Percentiles rank a stretch among this genome's conserved stretches.
These are phyloP conservation scores for Nectriaceae sp. DNA, from an alignment of 2,329 filamentous ascomycete genomes.

Conservation along the genomic window DNA sequence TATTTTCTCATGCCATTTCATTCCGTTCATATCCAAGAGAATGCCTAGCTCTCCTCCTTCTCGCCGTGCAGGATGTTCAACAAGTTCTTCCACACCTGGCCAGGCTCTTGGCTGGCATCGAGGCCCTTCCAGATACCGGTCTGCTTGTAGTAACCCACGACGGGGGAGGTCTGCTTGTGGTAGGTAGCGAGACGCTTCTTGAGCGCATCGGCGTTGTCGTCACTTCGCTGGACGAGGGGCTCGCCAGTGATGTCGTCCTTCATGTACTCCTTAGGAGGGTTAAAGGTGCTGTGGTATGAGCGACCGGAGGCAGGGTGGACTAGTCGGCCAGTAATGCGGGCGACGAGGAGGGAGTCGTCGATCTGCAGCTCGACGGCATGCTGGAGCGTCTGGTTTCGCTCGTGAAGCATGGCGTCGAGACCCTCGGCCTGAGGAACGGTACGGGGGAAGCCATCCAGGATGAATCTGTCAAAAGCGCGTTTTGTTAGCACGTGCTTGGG, in stretches of 20 bases:
- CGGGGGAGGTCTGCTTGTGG: constrained; percentile 89
- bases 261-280: constrained; percentile 92
- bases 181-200: constrained; percentile 95
- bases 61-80: constrained; percentile 76
- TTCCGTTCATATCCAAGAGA: constrained; percentile 29
- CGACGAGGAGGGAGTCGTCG: constrained; percentile 89
- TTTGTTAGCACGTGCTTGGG: constrained; percentile 22
- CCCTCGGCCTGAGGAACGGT: constrained; percentile 94
- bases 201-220: constrained; percentile 94
- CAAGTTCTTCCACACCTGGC: constrained; percentile 92
- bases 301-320: constrained; percentile 95
- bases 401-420: constrained; percentile 86
- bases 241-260: constrained; percentile 96
- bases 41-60: constrained; percentile 38
- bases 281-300: constrained; percentile 98
- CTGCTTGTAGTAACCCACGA: constrained; percentile 95
- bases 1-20: constrained; percentile 18
- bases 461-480: constrained; percentile 67
- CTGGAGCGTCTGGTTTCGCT: constrained; percentile 80
- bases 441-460: constrained; percentile 97
- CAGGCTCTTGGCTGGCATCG: constrained; percentile 94
- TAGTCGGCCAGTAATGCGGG: constrained; percentile 93
- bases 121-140: constrained; percentile 96
- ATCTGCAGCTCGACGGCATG: constrained; percentile 97
- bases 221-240: constrained; percentile 91